A percentile compares a stretch with the other conserved stretches of the same genome.
Conservation (phyloP, 371 early-diverging fungal genomes). For the Syncephalastrum racemosum region DNA sequence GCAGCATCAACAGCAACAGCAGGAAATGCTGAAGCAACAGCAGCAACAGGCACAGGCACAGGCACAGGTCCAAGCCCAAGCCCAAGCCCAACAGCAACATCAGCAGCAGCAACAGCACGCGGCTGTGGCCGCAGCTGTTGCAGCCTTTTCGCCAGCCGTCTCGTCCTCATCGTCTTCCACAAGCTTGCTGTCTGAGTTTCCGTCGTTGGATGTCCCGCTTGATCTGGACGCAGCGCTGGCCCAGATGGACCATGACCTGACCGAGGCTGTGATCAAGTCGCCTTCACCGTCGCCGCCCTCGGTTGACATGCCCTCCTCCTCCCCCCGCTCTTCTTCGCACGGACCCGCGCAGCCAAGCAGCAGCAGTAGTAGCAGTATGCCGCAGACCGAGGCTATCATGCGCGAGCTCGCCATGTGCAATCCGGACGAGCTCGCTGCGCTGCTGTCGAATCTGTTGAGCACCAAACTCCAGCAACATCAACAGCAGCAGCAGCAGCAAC, state of each 20-base stretch:
- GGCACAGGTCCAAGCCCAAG: too few species aligned
- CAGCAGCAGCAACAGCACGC: too few species aligned
- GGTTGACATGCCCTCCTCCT: neutral
- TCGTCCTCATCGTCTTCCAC: too few species aligned
- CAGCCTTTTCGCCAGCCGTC: too few species aligned
- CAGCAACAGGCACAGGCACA: too few species aligned
- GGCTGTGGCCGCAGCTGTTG: too few species aligned
- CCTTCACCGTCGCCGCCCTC: slow-evolving; percentile 4
- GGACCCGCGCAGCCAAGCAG: too few species aligned
- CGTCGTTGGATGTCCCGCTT: neutral
- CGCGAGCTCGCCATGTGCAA: slow-evolving; percentile 11
- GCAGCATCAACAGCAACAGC: too few species aligned
- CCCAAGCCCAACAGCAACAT: too few species aligned
- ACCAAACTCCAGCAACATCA: neutral
- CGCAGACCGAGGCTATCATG: slow-evolving; percentile 6
- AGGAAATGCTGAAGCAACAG: too few species aligned
- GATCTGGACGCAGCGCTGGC: slow-evolving; percentile 7
- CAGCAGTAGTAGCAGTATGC: too few species aligned
- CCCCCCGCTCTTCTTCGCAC: neutral
- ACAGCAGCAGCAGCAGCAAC: slow-evolving; percentile 1
- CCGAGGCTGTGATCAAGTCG: neutral
- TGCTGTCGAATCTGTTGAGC: slow-evolving; percentile 23
- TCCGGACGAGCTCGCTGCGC: slow-evolving; percentile 28
- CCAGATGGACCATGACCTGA: slow-evolving; percentile 3
- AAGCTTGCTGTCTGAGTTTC: too few species aligned